Percentiles rank a stretch among this genome's conserved stretches.
Conservation (phyloP, 352 stramenopile species). For the Globisporangium orthogonon region DNA sequence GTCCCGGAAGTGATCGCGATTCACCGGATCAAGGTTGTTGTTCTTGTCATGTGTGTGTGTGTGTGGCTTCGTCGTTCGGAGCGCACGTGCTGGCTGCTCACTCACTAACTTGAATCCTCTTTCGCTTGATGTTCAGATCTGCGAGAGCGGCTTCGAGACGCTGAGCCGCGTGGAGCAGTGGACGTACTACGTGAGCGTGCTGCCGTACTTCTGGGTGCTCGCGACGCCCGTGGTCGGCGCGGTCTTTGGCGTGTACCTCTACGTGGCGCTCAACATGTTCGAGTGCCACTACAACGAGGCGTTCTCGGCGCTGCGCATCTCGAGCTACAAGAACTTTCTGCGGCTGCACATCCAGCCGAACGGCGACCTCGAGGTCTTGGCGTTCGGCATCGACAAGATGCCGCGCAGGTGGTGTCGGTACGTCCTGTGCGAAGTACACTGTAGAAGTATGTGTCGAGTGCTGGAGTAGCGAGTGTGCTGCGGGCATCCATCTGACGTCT, state of each 20-base stretch:
- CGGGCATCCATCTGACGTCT: background rate
- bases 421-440: slow-evolving; percentile 1
- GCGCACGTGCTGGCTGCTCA: too few species aligned
- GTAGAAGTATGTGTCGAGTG: too few species aligned
- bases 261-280: slow-evolving; percentile 82
- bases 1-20: slow-evolving; percentile 80
- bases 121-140: slow-evolving; percentile 34
- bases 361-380: slow-evolving; percentile 77
- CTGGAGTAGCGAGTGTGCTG: background rate
- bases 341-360: slow-evolving; percentile 70
- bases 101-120: background rate
- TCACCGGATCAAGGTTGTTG: slow-evolving; percentile 55
- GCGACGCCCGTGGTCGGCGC: slow-evolving; percentile 71
- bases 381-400: slow-evolving; percentile 88
- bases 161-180: slow-evolving; percentile 71
- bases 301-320: slow-evolving; percentile 82
- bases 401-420: slow-evolving; percentile 78
- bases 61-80: too few species aligned
- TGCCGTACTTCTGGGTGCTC: slow-evolving; percentile 87
- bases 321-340: slow-evolving; percentile 89
- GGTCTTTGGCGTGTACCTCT: slow-evolving; percentile 83
- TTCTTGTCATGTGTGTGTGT: too few species aligned
- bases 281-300: slow-evolving; percentile 88
- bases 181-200: slow-evolving; percentile 79
- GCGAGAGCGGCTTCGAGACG: slow-evolving; percentile 40